Percentiles rank a stretch among this genome's conserved stretches.
Evolutionary conservation across 2,329 filamentous ascomycete species (phyloP).

Genomic region (Chaetomiaceae sp.): DNA sequence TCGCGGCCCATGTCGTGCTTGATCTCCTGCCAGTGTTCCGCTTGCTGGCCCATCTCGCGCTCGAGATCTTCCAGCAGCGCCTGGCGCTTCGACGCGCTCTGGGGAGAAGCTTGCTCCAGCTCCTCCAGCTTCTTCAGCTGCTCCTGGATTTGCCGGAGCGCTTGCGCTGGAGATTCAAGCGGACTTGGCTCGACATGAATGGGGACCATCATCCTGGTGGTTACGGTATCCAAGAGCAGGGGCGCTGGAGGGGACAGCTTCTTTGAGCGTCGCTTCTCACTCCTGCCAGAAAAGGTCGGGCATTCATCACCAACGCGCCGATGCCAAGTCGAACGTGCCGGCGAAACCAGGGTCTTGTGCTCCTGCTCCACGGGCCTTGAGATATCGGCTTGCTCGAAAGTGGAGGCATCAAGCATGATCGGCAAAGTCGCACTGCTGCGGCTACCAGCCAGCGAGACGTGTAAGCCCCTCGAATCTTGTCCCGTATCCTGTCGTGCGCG

Average conservation of each 20-base stretch:
- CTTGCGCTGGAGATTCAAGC: conserved; percentile 45
- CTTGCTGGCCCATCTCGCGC: conserved; percentile 55
- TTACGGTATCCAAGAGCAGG: conserved; percentile 41
- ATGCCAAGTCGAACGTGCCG: conserved; percentile 40
- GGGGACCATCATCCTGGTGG: conserved; percentile 36
- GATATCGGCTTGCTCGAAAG: conserved; percentile 14
- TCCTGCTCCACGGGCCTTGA: conserved; percentile 27
- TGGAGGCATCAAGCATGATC: conserved; percentile 37
- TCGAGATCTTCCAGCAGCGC: conserved; percentile 54
- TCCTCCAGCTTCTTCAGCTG: conserved; percentile 46
- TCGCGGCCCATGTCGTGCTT: conserved; percentile 46
- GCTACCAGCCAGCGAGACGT: conserved; percentile 18
- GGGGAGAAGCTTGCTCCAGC: conserved; percentile 30
- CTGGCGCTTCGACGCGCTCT: conserved; percentile 38
- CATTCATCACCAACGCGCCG: conserved; percentile 52
- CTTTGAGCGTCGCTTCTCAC: conserved; percentile 38
- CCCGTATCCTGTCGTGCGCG: conserved; percentile 16
- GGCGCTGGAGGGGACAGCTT: conserved; percentile 53
- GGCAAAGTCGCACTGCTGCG: conserved; percentile 35
- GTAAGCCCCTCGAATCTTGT: conserved; percentile 7
- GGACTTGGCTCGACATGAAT: conserved; percentile 47
- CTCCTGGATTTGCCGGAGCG: conserved; percentile 44
- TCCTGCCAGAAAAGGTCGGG: conserved; percentile 52
- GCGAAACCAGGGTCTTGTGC: conserved; percentile 18
- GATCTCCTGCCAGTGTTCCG: conserved; percentile 54